Conservation (phyloP, 305 asterid species). For the Galium porrigens region DNA sequence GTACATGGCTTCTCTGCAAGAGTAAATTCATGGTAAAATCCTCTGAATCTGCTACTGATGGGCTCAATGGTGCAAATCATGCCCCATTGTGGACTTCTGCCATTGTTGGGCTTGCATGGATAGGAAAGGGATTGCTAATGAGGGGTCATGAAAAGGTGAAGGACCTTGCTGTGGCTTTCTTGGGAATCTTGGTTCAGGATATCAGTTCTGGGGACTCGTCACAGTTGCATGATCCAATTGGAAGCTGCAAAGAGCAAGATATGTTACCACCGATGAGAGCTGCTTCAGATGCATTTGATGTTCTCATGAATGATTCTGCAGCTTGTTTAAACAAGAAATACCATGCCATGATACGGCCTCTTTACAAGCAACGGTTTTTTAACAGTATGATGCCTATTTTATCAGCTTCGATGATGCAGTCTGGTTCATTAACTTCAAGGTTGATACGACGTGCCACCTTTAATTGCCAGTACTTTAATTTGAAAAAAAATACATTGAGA, state of each 20-base stretch:
- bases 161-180: conserved; percentile 49
- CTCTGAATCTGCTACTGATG: conserved; percentile 19
- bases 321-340: conserved; percentile 60
- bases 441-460: conserved; percentile 20
- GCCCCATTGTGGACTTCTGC: conserved; percentile 27
- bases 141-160: conserved; percentile 84
- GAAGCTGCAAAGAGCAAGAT: conserved; percentile 30
- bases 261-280: conserved; percentile 40
- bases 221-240: conserved; percentile 22
- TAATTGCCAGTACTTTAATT: neutral
- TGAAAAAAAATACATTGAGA: neutral
- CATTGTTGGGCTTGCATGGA: conserved; percentile 76
- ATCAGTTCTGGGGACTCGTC: conserved; percentile 21
- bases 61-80: conserved; percentile 21
- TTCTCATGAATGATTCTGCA: conserved; percentile 66
- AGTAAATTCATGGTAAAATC: conserved; percentile 18
- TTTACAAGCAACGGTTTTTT: conserved; percentile 87
- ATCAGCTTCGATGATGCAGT: conserved; percentile 36
- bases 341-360: conserved; percentile 68
- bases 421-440: conserved; percentile 43
- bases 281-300: conserved; percentile 78
- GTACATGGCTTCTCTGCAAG: conserved; percentile 26
- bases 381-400: conserved; percentile 58
- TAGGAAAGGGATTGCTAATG: conserved; percentile 86
- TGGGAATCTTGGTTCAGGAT: conserved; percentile 43